Conservation (phyloP, 1,284 basidiomycete species). For the Cryptococcus sp. region DNA sequence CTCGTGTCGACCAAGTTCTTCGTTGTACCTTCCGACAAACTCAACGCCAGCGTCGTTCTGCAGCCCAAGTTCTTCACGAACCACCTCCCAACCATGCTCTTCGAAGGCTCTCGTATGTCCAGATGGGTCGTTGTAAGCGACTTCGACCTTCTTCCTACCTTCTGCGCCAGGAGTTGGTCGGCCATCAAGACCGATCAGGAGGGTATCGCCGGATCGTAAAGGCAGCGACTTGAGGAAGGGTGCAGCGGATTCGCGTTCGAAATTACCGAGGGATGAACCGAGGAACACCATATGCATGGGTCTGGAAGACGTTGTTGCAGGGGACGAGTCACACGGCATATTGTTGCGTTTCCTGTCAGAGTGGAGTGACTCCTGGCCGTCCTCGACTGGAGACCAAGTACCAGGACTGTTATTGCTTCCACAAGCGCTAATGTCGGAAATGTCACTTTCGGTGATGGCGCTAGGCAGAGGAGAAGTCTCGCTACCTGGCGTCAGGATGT, state of each 20-base stretch:
- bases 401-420: conserved; percentile 1
- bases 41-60: conserved; percentile 54
- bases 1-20: conserved; percentile 70
- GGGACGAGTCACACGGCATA: background rate
- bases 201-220: conserved; percentile 62
- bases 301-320: conserved; percentile 16
- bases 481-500: conserved; percentile 26
- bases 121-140: conserved; percentile 76
- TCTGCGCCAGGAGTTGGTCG: conserved; percentile 42
- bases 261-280: conserved; percentile 94
- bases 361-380: background rate
- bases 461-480: conserved; percentile 23
- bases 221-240: conserved; percentile 78
- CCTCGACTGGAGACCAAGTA: conserved; percentile 23
- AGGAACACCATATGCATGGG: conserved; percentile 85
- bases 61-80: conserved; percentile 50
- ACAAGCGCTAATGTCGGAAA: conserved; percentile 5
- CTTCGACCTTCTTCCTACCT: conserved; percentile 53
- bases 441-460: conserved; percentile 17
- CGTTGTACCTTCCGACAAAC: conserved; percentile 79
- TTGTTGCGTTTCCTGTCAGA: background rate
- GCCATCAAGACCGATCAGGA: conserved; percentile 79
- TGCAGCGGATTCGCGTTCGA: conserved; percentile 70
- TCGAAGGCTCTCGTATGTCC: conserved; percentile 83
- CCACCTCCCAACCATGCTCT: conserved; percentile 78